Base-by-base conservation (phyloP, 2,329 filamentous ascomycete genomes). In the Cladobotryum mycophilum region DNA sequence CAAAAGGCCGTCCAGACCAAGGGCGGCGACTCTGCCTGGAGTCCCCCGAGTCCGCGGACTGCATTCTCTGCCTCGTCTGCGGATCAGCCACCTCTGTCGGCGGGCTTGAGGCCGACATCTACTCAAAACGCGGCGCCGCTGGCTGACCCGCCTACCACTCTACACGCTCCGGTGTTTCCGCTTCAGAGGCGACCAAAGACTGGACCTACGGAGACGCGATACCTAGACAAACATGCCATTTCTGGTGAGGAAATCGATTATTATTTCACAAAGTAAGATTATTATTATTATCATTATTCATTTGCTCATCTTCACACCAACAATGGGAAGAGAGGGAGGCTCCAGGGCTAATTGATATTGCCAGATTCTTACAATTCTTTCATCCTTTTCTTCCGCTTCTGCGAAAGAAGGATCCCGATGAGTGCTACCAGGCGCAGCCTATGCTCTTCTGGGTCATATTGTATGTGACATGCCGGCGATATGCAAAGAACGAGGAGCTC, bases 381-480 rank as follows among this genome's bases (percentile, higher is more conserved):
- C 77, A 81, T 50, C 71, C 71, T 3, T 77, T 76, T 55, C 69
- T 80, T 43, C 78, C 78, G 14, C 68, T 81, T 12, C 60, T 81
- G 12, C 69, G 75, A 15, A 67, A 67, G 6, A 70, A 67, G 17
- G 73, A 78, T 51, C 76, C 78, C 5, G 75, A 81, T 51, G 67
- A 71, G 47, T 73, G 72, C 55, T 80, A 77, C 55, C 69, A 74
- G 9, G 60, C 72, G 1, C 70, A 70, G 2, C 69, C 71, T 2
- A 66, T 76, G 8, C 69, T 81, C 6, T 81, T 81, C 58, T 81
- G 78, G 78, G 67, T 73, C n/a, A 69, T 81, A 49, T 66, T 81
- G 40, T 73, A 71, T 53, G 70, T 78, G 15, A 67, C 75, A 7
- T 73, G 71, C 22, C 75, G 77, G 2, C 72, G 76, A 1, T 78